Evolutionary conservation across 768 basidiomycete species (phyloP), one percentile per base, ranked within the genome.

Genomic region (Lentinula sp.): DNA sequence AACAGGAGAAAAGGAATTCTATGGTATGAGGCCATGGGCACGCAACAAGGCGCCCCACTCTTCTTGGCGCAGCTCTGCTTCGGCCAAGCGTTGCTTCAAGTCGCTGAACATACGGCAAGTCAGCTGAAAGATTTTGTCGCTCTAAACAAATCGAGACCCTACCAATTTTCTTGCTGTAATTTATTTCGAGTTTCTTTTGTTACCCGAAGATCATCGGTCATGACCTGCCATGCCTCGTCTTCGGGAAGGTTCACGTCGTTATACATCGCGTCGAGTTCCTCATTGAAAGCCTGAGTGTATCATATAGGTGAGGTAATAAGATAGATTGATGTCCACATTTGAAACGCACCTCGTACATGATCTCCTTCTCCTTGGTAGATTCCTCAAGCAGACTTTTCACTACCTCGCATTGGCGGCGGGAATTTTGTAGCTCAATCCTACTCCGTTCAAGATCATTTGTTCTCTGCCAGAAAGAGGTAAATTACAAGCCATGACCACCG

Each of bases 231-330:
- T 1, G 93, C 92, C 66, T 94, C 91, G 52, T 87, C 84, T 21
- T 86, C 85, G 10, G 94, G 92, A 53, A 95, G 82, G 62, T 88
- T 83, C 31, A 83, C 84, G 61, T 95, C 92, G 55, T 89, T 88
- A 73, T 87, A 96, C 91, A 96, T 92, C 16, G 83, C 85, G 65
- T 95, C 93, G 35, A 97, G 80, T 70, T 96, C 94, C 69, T 94
- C 93, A 70, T 97, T 96, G 76, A 97, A 95, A 2, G 92, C 90
- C 93, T 95, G 63, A 1, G 49, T 15, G 9, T 5, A 45, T 28
- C 3, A 46, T 1, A 15, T 65, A 59, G 32, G 57, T 18, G 35
- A 28, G 32, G 15, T 46, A 31, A 45, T 15, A 18, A 39, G 3
- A 10, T 15, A 40, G 13, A 37, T 13, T 40, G 39, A 32, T 5